phyloP scores from a whole-genome alignment of 257 asterid species.

The Jaltomata sinuosa region DNA sequence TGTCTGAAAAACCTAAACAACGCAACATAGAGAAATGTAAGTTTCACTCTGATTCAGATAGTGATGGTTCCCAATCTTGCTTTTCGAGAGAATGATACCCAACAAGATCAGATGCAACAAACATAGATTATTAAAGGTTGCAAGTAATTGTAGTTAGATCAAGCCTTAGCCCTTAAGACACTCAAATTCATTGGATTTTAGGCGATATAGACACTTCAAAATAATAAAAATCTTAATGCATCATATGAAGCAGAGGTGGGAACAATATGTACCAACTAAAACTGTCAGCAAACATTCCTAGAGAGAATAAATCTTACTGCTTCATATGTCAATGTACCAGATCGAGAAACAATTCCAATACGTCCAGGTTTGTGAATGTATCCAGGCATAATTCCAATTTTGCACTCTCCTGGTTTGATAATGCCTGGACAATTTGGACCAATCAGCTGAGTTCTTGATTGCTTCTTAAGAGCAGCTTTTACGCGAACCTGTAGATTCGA shows the following conservation, averaged over 20 bases:
- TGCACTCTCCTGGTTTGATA: conserved; percentile 98
- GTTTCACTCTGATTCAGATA: not conserved
- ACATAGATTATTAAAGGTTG: not conserved
- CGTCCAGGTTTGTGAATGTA: conserved; percentile 99
- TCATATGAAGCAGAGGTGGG: conserved; percentile 34
- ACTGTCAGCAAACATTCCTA: not conserved
- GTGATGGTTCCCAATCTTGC: not conserved
- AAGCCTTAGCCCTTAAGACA: not conserved
- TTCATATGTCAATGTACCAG: conserved; percentile 85
- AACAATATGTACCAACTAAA: not conserved
- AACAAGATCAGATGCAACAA: not conserved
- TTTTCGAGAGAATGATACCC: not conserved
- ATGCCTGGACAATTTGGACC: conserved; percentile 99
- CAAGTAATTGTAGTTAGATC: not conserved
- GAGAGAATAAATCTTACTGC: conserved; percentile 49
- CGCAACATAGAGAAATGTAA: not conserved
- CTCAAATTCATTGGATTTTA: not conserved
- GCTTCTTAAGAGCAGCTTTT: conserved; percentile 77
- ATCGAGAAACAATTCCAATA: conserved; percentile 85
- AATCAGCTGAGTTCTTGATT: conserved; percentile 80
- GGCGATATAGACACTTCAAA: not conserved
- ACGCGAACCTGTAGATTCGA: conserved; percentile 52
- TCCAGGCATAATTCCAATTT: conserved; percentile 98
- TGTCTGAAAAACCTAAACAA: conserved; percentile 84
- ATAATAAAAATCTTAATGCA: conserved; percentile 45